phyloP scores from a whole-genome alignment of 306 rosid genomes.

The Elaeagnus macrophylla region DNA sequence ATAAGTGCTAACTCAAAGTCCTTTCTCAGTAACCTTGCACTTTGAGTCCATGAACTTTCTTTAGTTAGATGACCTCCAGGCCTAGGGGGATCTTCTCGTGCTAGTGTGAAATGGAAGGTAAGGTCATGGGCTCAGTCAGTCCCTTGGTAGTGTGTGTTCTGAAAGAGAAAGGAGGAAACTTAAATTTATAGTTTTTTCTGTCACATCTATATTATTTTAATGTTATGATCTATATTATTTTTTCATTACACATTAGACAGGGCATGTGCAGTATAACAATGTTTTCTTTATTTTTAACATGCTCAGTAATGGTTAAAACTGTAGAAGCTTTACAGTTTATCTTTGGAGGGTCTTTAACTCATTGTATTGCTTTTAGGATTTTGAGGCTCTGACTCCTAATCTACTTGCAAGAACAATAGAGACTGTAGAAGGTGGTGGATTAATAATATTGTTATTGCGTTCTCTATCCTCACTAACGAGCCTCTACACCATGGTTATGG shows the following conservation, averaged over 20 bases:
- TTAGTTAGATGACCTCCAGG: no score
- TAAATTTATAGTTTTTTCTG: background rate
- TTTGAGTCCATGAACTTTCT: no score
- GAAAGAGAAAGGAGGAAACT: no score
- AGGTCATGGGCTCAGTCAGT: no score
- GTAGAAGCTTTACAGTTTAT: constrained; percentile 1
- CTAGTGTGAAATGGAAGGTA: no score
- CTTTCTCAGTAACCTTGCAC: no score
- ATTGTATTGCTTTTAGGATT: constrained; percentile 50
- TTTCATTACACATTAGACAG: background rate
- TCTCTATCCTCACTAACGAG: constrained; percentile 80
- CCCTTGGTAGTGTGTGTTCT: no score
- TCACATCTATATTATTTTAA: background rate
- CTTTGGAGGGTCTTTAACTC: constrained; percentile 10
- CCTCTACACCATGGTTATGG: constrained; percentile 97
- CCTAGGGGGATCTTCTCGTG: no score
- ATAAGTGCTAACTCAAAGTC: no score
- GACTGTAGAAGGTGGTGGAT: constrained; percentile 98
- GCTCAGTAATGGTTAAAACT: constrained; percentile 2
- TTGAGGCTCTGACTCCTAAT: constrained; percentile 91
- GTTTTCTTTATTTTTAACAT: background rate
- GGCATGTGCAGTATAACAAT: background rate
- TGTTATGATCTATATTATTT: background rate
- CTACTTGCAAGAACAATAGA: constrained; percentile 89
- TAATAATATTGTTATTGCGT: constrained; percentile 64